Evolutionary conservation across 2,329 filamentous ascomycete species (phyloP).

Genomic region (Diaporthe longicolla): DNA sequence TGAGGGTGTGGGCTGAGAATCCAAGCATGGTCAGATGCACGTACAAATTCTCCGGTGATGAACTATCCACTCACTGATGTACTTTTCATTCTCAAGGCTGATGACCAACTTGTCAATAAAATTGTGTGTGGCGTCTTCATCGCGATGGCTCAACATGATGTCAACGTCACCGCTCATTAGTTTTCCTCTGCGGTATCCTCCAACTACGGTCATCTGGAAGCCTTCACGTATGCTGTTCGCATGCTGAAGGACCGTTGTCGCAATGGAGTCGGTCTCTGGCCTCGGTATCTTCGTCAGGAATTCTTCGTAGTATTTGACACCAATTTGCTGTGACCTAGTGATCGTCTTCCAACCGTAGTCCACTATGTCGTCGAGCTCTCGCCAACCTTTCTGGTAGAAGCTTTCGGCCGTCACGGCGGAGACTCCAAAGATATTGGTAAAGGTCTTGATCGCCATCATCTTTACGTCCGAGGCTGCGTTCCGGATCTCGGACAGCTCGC

Average conservation of each 20-base stretch:
- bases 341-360: constrained; percentile 84
- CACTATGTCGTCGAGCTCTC: constrained; percentile 87
- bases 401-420: constrained; percentile 84
- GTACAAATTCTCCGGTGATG: no score
- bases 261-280: constrained; percentile 80
- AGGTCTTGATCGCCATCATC: constrained; percentile 75
- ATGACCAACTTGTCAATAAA: constrained; percentile 81
- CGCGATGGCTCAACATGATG: constrained; percentile 83
- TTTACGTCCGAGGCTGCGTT: constrained; percentile 75
- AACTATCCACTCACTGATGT: constrained; percentile 67
- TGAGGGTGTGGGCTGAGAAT: constrained; percentile 76
- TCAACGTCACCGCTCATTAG: constrained; percentile 84
- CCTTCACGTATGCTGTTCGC: constrained; percentile 73
- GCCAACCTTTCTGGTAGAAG: constrained; percentile 86
- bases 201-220: constrained; percentile 75
- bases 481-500: constrained; percentile 73
- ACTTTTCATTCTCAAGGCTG: constrained; percentile 76
- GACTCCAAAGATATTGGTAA: constrained; percentile 94
- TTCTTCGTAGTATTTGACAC: constrained; percentile 93
- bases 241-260: constrained; percentile 72
- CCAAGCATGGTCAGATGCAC: background rate
- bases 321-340: constrained; percentile 89
- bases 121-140: constrained; percentile 76
- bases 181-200: constrained; percentile 87
- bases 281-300: constrained; percentile 80